phyloP scores from a whole-genome alignment of 179 eudicot species.

The Silene coronaria region DNA sequence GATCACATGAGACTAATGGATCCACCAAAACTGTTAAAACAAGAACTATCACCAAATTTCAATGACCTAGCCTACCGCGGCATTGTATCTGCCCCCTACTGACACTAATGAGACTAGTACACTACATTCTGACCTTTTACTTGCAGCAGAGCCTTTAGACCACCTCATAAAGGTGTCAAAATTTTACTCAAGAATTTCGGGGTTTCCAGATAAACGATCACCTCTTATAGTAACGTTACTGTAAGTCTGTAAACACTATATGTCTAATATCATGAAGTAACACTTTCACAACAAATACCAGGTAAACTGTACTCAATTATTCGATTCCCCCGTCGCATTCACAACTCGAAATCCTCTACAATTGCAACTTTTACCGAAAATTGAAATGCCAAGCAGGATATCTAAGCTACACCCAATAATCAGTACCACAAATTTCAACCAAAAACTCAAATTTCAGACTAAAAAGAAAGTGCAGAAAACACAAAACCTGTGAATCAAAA shows the following conservation, averaged over 20 bases:
- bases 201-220: no score
- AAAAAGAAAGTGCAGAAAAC: not conserved
- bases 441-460: not conserved
- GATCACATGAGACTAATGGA: not conserved
- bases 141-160: no score
- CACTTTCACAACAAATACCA: not conserved
- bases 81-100: no score
- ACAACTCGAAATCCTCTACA: not conserved
- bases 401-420: not conserved
- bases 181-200: no score
- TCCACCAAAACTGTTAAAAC: not conserved
- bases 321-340: not conserved
- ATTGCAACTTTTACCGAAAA: not conserved
- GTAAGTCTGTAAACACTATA: no score
- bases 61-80: no score
- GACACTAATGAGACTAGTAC: no score
- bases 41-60: not conserved
- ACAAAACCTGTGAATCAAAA: conserved; percentile 63
- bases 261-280: not conserved
- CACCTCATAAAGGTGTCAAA: no score
- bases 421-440: not conserved
- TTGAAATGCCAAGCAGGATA: not conserved
- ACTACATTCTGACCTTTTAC: no score
- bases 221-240: no score
- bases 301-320: not conserved